A percentile compares a stretch with the other conserved stretches of the same genome.
These are phyloP conservation scores for Fraxinus xanthoxyloides DNA, from an alignment of 305 asterid species.

Conservation along the genomic window DNA sequence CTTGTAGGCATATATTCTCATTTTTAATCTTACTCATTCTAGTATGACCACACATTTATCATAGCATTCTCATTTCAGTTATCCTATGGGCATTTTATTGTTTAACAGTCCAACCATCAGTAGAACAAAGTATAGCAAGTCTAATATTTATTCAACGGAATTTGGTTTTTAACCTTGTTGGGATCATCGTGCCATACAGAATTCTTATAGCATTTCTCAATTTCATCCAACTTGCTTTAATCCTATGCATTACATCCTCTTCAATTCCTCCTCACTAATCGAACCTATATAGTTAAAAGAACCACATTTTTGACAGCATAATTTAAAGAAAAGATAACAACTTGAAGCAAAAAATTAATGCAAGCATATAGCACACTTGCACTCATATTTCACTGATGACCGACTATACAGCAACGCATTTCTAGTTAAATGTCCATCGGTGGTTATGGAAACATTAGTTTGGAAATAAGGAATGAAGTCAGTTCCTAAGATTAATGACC, in stretches of 20 bases:
- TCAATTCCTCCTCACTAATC: neutral
- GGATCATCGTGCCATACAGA: neutral
- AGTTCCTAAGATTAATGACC: neutral
- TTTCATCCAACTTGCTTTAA: neutral
- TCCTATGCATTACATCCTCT: neutral
- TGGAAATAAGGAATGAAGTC: neutral
- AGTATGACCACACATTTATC: neutral
- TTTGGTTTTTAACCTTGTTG: neutral
- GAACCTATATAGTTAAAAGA: neutral
- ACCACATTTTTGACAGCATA: neutral
- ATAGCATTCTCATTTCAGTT: neutral
- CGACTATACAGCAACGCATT: constrained; percentile 4
- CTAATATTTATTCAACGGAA: neutral
- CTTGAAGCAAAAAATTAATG: neutral
- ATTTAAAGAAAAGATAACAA: neutral
- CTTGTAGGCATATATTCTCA: neutral
- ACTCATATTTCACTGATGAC: neutral
- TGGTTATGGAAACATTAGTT: neutral
- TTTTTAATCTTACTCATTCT: neutral
- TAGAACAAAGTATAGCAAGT: neutral
- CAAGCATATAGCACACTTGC: neutral
- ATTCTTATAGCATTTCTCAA: neutral
- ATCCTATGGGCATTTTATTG: neutral
- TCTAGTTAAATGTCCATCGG: neutral
- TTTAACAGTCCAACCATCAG: neutral